Percentiles rank a stretch among this genome's conserved stretches.
phyloP scores from a whole-genome alignment of 306 rosid species.

The Pachyrhizus erosus region DNA sequence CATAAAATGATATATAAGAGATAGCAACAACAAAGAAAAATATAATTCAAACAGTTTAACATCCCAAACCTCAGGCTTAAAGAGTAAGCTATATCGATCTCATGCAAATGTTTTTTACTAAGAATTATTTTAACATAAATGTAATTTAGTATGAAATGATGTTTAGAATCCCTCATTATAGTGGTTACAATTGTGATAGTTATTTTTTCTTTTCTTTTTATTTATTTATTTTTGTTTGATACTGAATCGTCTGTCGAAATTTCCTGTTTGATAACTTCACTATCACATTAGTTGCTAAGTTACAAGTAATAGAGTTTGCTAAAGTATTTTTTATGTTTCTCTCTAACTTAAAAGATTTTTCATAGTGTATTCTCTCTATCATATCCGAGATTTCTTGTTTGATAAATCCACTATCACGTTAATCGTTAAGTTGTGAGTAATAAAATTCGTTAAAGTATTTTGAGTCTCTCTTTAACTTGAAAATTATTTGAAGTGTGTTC shows the following conservation, averaged over 20 bases:
- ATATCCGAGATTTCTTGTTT: too few relatives aligned
- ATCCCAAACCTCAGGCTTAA: background rate
- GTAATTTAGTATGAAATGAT: background rate
- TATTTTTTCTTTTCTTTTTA: too few relatives aligned
- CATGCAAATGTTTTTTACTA: background rate
- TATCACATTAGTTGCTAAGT: too few relatives aligned
- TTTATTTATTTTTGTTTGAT: too few relatives aligned
- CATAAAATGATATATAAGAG: background rate
- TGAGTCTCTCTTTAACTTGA: background rate
- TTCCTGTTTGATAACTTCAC: too few relatives aligned
- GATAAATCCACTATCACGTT: too few relatives aligned
- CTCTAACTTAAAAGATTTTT: too few relatives aligned
- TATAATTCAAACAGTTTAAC: background rate
- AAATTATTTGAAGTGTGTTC: too few relatives aligned
- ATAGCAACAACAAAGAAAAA: background rate
- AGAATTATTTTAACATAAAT: background rate
- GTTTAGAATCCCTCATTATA: background rate
- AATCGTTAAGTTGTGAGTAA: too few relatives aligned
- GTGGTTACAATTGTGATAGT: background rate
- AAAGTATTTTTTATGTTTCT: too few relatives aligned
- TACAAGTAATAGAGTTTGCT: too few relatives aligned
- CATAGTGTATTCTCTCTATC: too few relatives aligned
- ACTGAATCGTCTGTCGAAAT: background rate
- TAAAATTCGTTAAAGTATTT: background rate
- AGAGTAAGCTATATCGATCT: background rate